Base-by-base conservation (phyloP, 495 filamentous ascomycete genomes). In the Diplogelasinospora grovesii region DNA sequence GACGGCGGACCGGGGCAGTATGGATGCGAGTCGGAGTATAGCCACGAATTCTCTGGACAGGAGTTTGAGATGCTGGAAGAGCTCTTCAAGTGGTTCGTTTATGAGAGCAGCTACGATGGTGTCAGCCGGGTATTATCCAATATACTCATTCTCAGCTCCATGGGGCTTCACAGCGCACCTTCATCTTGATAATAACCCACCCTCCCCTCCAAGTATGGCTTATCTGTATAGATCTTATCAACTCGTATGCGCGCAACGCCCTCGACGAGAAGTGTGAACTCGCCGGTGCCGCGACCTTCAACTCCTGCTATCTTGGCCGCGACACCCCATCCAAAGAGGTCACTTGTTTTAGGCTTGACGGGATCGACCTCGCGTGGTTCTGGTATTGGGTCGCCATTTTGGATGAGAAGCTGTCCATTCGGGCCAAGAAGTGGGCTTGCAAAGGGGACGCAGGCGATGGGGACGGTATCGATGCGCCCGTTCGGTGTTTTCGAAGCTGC, bases 201-300 rank as follows among this genome's bases (percentile, higher is more conserved):
- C 46, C 78, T 81, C 9, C 78, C 90, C 60, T 95, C 88, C 45
- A 96, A 85, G 57, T 81, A 97, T 3, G 87, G 85, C 33, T 81
- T 79, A 37, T 93, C 85, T 50, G 84, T 80, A 21, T 77, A 67
- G 31, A 94, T 60, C 50, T 81, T 82, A 33, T 83, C 82, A 8
- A 95, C 64, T 34, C 75, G 74, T 33, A 97, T 81, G 23, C 93
- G 73, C 38, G 78, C 76, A 11, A 86, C 61, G 15, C 93, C 93
- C 52, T 96, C 87, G 8, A 99, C 86, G 2, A 95, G 68, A 36
- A 99, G 56, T 35, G 78, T 79, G 22, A 89, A 77, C 52, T 94
- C 83, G 18, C 82, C 78, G n/a, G 79, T 78, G 41, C 82, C 75
- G 29, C 83, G 70, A 9, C 86, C 86, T 53, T 93, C 85, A 30